These are phyloP conservation scores for Ustilago sp. DNA, from an alignment of 1,284 basidiomycete species.

Conservation along the genomic window DNA sequence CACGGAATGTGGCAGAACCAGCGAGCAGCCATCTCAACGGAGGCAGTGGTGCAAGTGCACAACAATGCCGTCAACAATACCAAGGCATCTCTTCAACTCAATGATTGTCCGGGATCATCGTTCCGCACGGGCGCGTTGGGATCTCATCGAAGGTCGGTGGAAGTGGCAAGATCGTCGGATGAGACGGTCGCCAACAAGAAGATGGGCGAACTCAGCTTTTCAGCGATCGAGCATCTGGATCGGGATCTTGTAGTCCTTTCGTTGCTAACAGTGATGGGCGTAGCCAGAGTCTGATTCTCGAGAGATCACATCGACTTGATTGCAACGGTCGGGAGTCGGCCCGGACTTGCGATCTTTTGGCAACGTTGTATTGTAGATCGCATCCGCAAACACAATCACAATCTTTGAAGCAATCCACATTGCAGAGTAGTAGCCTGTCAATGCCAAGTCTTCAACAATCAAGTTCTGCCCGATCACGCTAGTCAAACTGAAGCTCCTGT, in stretches of 20 bases:
- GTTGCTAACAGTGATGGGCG: constrained; percentile 40
- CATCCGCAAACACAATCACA: background rate
- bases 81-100: constrained; percentile 29
- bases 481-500: background rate
- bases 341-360: background rate
- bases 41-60: constrained; percentile 41
- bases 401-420: background rate
- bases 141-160: background rate
- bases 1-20: constrained; percentile 44
- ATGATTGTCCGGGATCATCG: constrained; percentile 9
- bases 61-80: constrained; percentile 48
- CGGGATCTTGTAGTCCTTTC: constrained; percentile 38
- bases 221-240: constrained; percentile 7
- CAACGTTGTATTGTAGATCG: background rate
- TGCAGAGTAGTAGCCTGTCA: background rate
- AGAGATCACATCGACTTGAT: too few relatives aligned
- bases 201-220: constrained; percentile 32
- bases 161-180: background rate
- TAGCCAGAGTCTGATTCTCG: constrained; percentile 14
- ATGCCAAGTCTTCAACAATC: background rate
- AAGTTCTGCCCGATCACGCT: background rate
- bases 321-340: background rate
- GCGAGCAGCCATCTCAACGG: constrained; percentile 39
- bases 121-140: background rate
- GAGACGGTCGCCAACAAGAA: constrained; percentile 9